Evolutionary conservation across 2,329 filamentous ascomycete species (phyloP), one percentile per base, ranked within the genome.

Genomic region (Xylaria digitata): DNA sequence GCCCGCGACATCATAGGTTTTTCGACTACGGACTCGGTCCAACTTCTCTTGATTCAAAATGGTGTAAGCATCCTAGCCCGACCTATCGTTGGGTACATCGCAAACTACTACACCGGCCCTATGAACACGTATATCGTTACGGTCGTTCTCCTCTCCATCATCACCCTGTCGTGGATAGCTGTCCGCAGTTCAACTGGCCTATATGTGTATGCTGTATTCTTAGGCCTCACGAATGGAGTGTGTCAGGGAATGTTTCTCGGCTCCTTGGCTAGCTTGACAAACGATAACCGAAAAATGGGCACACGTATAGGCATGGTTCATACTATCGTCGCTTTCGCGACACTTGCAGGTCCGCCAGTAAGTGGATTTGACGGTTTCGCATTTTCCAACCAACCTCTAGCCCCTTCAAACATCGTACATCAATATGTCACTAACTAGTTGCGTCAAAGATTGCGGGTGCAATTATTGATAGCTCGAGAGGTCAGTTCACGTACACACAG

Each of bases 11-110:
- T 81, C 21, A 76, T 87, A 6, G 74, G 75, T 7, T 80, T 86
- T 7, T 79, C 81, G 19, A 84, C 85, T 26, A 78, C 80, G 0
- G 80, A 84, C 3, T 87, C 86, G 0, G 83, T 89, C 71, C 84
- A 85, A 58, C 80, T 90, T 11, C 81, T 91, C 6, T 80, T 91
- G 23, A 82, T 89, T 30, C 82, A 87, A 17, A 90, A 89, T 71
- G 87, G 82, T 6, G 78, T 88, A 15, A 87, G 87, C 0, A 80
- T 90, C 1, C 75, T 86, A 0, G 85, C 84, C 6, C 84, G 89
- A 0, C 77, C 89, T 3, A 64, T 90, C 1, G 84, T 85, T 0
- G 85, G 84, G 1, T 84, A 81, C 63, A 76, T 90, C 1, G 87
- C 87, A 0, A 87, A 90, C 71, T 80, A 75, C 0, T 81, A 78